Percentiles rank a stretch among this genome's conserved stretches.
Evolutionary conservation across 83 land plant genomes (phyloP).

Genomic region (Picea abies): DNA sequence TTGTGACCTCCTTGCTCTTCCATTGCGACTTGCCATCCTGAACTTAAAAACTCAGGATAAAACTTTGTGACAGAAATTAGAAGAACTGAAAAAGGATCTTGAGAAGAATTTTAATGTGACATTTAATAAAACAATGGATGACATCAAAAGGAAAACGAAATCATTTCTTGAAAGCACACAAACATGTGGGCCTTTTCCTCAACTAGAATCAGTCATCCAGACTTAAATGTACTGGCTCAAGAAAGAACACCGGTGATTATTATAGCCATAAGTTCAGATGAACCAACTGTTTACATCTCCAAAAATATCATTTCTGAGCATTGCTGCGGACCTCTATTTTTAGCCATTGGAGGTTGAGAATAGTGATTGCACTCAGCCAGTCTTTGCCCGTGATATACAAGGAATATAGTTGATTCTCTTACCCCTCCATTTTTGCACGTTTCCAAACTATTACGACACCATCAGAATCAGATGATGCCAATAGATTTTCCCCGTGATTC

Average conservation of each 20-base stretch:
- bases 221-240: background rate
- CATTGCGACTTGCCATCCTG: background rate
- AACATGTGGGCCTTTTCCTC: background rate
- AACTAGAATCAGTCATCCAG: background rate
- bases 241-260: background rate
- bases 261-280: background rate
- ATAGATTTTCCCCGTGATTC: slow-evolving; percentile 96
- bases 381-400: background rate
- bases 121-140: no score
- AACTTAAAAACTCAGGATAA: background rate
- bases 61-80: background rate
- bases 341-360: slow-evolving; percentile 4
- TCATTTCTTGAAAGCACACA: background rate
- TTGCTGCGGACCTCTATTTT: background rate
- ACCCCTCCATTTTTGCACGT: slow-evolving; percentile 51
- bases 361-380: background rate
- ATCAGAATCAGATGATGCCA: slow-evolving; percentile 95
- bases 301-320: background rate
- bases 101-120: background rate
- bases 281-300: no score
- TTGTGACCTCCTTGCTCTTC: background rate
- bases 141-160: slow-evolving; percentile 2
- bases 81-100: background rate
- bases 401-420: background rate
- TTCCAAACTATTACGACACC: slow-evolving; percentile 98